phyloP scores from a whole-genome alignment of 352 stramenopile genomes.

The Phytophthora nicotianae region DNA sequence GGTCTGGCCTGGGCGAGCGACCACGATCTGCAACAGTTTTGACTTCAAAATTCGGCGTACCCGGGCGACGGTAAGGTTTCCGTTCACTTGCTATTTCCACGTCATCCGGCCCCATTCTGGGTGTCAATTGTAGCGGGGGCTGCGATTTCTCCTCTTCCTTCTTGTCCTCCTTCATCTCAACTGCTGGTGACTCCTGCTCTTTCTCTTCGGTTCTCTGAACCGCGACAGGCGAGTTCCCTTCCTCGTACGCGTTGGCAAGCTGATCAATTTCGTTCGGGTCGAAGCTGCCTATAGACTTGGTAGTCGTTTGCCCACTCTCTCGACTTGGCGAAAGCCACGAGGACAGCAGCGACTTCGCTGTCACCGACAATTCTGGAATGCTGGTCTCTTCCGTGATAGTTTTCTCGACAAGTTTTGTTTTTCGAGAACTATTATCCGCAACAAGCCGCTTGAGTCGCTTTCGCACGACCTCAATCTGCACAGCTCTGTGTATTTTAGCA shows the following conservation, averaged over 20 bases:
- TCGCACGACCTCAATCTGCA: slow-evolving; percentile 50
- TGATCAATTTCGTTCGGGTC: slow-evolving; percentile 55
- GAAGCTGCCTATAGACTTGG: slow-evolving; percentile 35
- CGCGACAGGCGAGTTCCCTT: slow-evolving; percentile 21
- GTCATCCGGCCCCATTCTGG: slow-evolving; percentile 5
- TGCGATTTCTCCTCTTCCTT: slow-evolving; percentile 17
- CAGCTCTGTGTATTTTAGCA: slow-evolving; percentile 51
- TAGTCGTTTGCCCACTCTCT: slow-evolving; percentile 11
- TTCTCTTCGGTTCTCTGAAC: slow-evolving; percentile 5
- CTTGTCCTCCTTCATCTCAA: slow-evolving; percentile 10
- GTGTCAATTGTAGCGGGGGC: slow-evolving; percentile 17
- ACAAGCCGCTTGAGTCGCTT: slow-evolving; percentile 51
- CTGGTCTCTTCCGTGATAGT: not conserved
- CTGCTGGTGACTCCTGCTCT: not conserved
- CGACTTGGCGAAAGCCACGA: slow-evolving; percentile 23
- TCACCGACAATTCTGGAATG: not conserved
- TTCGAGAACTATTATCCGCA: slow-evolving; percentile 5
- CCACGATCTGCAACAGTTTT: slow-evolving; percentile 26
- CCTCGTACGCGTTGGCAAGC: slow-evolving; percentile 71
- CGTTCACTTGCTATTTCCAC: slow-evolving; percentile 11
- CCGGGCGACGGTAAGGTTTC: slow-evolving; percentile 10
- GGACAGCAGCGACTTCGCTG: slow-evolving; percentile 12
- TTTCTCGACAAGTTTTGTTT: slow-evolving; percentile 1
- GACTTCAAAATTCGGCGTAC: slow-evolving; percentile 16
- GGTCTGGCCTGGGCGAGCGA: slow-evolving; percentile 50